Base-by-base conservation (phyloP, 129 eudicot species). In the Centella asiatica region DNA sequence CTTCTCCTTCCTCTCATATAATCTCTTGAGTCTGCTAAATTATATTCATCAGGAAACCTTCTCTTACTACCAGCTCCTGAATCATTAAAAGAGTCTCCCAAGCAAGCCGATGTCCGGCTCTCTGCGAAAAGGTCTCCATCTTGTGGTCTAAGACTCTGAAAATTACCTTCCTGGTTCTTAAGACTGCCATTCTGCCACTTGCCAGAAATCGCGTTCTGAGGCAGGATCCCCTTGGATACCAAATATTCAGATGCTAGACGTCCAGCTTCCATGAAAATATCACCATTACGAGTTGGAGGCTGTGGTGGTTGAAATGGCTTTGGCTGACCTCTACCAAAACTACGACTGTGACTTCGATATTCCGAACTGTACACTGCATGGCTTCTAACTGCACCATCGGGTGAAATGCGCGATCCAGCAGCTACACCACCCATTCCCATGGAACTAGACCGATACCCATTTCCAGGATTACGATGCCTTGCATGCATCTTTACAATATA, bases 251-350 rank as follows among this genome's bases (percentile, higher is more conserved):
- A 67, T 0, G 99, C 99, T 64, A 92, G 71, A 58, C 73, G 78
- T 62, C 99, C 99, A 0, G 99, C 99, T 80, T 92, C 99, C 52
- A 85, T 33, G 37, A 92, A 82, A 56, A 92, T 67, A 70, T 92
- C 95, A 42, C 73, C 78, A 66, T 72, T 68, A 26, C 79, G 72
- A 0, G 78, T 83, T 25, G 85, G 95, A 0, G 77, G 80, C 34
- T 40, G 68, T 20, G 72, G 73, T 15, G 71, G 71, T 46, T 71
- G 77, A 56, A 74, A 77, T n/a, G 67, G 73, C 78, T 69, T 82
- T 9, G 81, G 78, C 63, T 75, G 82, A 9, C 96, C 89, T 34
- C 96, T 81, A 4, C 90, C 88, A 54, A 73, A 76, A 65, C 88
- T 80, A 53, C 92, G 88, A 61, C 67, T 81, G 29, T 77, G 71